Base-by-base conservation (phyloP, 129 eudicot genomes). In the Smallanthus sonchifolius region DNA sequence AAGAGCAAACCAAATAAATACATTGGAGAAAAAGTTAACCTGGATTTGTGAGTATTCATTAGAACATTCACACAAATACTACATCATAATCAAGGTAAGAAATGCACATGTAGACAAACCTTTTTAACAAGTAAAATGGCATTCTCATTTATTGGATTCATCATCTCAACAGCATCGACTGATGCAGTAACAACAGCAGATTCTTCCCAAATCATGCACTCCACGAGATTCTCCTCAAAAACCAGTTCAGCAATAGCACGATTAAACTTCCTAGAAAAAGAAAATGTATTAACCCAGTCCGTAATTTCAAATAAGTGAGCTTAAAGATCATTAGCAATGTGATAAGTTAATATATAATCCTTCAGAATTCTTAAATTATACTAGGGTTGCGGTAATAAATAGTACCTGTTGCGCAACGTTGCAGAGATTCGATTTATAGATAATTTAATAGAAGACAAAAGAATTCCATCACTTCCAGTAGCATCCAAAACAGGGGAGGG, bases 121-220 rank as follows among this genome's bases (percentile, higher is more conserved):
- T 72, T 81, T 80, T 72, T 85, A 32, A 79, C 68, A 36, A 36
- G 81, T 65, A 92, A 45, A 72, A 88, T 80, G 69, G 74, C 86
- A 83, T 80, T 84, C 64, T 78, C 81, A 71, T 67, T 87, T 14
- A 75, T 78, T 13, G 96, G 83, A 91, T 86, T 86, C 52, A 76
- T 75, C 81, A 94, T 80, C 83, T 82, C 77, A 36, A 77, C 83
- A 15, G 89, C 75, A 76, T 75, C 79, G 32, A 91, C 74, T 17
- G 88, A 75, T 3, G 88, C 83, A 43, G 77, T 83, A 68, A 94
- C 72, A 19, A 67, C 77, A 24, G 86, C 86, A 66, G 92, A 86
- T 73, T 86, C 87, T 77, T 88, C 96, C 96, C 91, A 82, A 49
- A 86, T 75, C 83, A 85, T 88, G 77, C 86, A 87, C 71, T 91